phyloP scores from a whole-genome alignment of 352 stramenopile species.

The Phytopythium vexans region DNA sequence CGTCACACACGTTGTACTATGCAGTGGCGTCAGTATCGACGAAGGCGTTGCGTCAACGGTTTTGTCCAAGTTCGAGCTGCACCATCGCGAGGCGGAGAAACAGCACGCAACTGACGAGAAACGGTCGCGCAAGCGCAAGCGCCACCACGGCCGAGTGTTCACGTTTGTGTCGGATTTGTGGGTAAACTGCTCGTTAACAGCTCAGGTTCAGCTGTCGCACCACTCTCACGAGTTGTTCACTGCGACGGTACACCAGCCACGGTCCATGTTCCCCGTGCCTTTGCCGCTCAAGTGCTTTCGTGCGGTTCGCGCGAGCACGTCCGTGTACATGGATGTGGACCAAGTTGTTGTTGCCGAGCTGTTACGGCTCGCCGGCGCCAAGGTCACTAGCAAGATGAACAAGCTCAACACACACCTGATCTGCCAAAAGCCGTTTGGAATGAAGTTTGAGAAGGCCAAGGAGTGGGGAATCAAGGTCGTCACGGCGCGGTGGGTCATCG shows the following conservation, averaged over 20 bases:
- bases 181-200: slow-evolving; percentile 62
- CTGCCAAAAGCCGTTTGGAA: slow-evolving; percentile 44
- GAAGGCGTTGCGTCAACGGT: slow-evolving; percentile 17
- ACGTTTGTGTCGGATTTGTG: slow-evolving; percentile 72
- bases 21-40: slow-evolving; percentile 42
- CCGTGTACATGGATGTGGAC: slow-evolving; percentile 62
- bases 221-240: slow-evolving; percentile 50
- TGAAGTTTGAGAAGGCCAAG: slow-evolving; percentile 60
- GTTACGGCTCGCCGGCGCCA: slow-evolving; percentile 49
- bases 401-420: slow-evolving; percentile 66
- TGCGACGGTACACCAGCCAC: slow-evolving; percentile 29
- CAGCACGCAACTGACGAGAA: background rate
- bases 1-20: slow-evolving; percentile 63
- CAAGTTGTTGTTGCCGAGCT: slow-evolving; percentile 58
- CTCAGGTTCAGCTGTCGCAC: slow-evolving; percentile 37
- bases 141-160: slow-evolving; percentile 21
- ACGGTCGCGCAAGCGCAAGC: slow-evolving; percentile 13
- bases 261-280: slow-evolving; percentile 37
- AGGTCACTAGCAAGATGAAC: slow-evolving; percentile 44
- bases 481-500: slow-evolving; percentile 61
- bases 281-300: slow-evolving; percentile 54
- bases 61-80: slow-evolving; percentile 17
- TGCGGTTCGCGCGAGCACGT: slow-evolving; percentile 46
- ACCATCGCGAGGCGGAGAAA: slow-evolving; percentile 3
- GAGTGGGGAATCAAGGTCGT: slow-evolving; percentile 55